Conservation (phyloP, 352 stramenopile genomes). For the Pythium rishiriense region DNA sequence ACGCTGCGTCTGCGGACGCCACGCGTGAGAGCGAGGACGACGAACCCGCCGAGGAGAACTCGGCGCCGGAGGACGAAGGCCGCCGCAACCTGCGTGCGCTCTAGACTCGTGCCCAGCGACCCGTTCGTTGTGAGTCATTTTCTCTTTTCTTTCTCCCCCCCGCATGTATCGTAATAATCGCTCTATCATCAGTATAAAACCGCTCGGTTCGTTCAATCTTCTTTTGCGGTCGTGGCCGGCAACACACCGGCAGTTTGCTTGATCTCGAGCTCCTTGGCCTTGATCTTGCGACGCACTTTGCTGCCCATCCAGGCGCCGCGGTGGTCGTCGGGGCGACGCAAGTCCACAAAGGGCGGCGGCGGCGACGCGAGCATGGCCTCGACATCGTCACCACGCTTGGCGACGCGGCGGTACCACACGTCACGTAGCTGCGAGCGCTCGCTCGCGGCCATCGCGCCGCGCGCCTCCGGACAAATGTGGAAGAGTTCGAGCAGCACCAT, state of each 20-base stretch:
- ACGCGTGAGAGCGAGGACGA: neutral
- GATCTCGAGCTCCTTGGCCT: constrained; percentile 28
- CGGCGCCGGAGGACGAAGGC: neutral
- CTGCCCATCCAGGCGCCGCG: constrained; percentile 39
- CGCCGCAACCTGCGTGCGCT: constrained; percentile 19
- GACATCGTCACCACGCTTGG: constrained; percentile 28
- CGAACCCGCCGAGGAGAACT: too few relatives aligned
- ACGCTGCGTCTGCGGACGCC: neutral
- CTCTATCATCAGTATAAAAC: neutral
- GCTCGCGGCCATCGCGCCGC: constrained; percentile 28
- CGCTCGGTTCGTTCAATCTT: neutral
- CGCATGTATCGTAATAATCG: neutral
- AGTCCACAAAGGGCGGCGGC: constrained; percentile 27
- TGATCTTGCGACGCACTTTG: constrained; percentile 30
- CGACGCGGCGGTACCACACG: constrained; percentile 36
- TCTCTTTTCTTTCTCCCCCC: neutral
- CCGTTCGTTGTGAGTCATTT: too few relatives aligned
- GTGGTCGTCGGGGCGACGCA: constrained; percentile 37
- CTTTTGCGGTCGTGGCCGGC: neutral
- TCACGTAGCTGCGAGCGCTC: constrained; percentile 34
- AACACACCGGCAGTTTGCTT: constrained; percentile 16
- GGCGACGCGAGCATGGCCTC: constrained; percentile 26
- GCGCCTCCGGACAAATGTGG: constrained; percentile 34
- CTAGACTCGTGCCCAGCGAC: too few relatives aligned
- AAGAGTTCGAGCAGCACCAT: constrained; percentile 76